Percentiles rank a stretch among this genome's conserved stretches.
phyloP scores from a whole-genome alignment of 2,329 filamentous ascomycete species.

The Metarhizium brunneum region DNA sequence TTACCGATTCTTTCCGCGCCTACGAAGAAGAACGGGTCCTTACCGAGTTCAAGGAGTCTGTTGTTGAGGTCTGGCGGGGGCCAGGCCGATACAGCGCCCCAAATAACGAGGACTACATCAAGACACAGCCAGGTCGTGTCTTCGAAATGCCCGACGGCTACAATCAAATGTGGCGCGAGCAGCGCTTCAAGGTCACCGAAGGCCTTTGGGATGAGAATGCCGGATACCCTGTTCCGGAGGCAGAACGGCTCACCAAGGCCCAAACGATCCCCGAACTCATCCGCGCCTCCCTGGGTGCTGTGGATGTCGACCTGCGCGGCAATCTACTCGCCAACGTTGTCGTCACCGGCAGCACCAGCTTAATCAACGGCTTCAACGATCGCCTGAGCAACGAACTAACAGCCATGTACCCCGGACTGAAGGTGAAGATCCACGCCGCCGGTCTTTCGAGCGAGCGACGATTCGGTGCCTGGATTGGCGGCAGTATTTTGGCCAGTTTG shows the following conservation, averaged over 20 bases:
- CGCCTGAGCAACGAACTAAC: constrained; percentile 78
- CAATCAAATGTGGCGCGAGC: constrained; percentile 88
- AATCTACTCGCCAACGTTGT: constrained; percentile 83
- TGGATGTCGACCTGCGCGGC: constrained; percentile 83
- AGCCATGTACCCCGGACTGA: constrained; percentile 70
- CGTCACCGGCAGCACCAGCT: constrained; percentile 77
- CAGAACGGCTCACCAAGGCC: constrained; percentile 48
- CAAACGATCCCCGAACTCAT: constrained; percentile 82
- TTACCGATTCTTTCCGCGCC: constrained; percentile 62
- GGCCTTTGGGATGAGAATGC: constrained; percentile 84
- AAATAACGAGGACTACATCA: constrained; percentile 70
- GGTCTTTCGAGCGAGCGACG: constrained; percentile 80
- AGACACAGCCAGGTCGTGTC: constrained; percentile 65
- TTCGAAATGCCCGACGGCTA: constrained; percentile 97
- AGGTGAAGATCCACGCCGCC: constrained; percentile 81
- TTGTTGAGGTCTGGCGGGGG: constrained; percentile 87
- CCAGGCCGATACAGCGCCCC: constrained; percentile 55
- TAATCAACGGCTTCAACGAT: constrained; percentile 89
- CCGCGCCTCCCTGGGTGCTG: constrained; percentile 62
- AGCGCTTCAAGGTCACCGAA: constrained; percentile 79
- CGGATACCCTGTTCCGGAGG: constrained; percentile 44
- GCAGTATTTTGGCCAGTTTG: constrained; percentile 87
- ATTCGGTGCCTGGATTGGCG: constrained; percentile 93
- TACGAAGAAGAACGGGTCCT: constrained; percentile 89
- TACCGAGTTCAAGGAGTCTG: constrained; percentile 95